Base-by-base conservation (phyloP, 2,329 filamentous ascomycete species). In the Aspergillus jensenii region DNA sequence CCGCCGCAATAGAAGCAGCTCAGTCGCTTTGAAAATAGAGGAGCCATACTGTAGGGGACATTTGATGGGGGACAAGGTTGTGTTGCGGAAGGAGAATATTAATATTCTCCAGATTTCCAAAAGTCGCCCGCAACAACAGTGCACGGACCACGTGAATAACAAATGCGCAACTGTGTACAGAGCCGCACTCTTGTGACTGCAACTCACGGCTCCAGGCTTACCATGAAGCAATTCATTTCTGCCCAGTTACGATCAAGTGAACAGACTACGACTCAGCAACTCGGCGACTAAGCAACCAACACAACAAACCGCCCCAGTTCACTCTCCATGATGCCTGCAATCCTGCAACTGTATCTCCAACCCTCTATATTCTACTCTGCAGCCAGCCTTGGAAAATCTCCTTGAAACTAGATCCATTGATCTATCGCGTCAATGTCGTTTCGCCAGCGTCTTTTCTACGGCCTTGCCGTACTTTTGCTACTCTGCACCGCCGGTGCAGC, bases 1-100 rank as follows among this genome's bases (percentile, higher is more conserved):
- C 82, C 81, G 66, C 90, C 89, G 75, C 93, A 96, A 75, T 93
- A 96, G 79, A 96, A 93, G 81, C 92, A 96, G 62, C 78, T 79
- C 65, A 93, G 74, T 64, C 76, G 74, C 67, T 74, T 77, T 45
- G 70, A 68, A 53, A 79, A 77, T 52, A 78, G 64, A 56, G 72
- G 63, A 45, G 73, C 74, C 77, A 79, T 80, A 47, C 65, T 69
- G 48, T 56, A 58, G 55, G 57, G 59, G 52, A 59, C 40, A 40
- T 46, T 55, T 43, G 48, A 44, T 47, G 58, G 31, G 19, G 31
- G 31, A 40, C 27, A 53, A 37, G 25, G 27, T 17, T 35, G 14
- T 27, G 15, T 54, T 8, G 66, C 62, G 60, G 62, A 65, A 64
- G 56, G 62, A 67, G 63, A 65, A 61, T 59, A 59, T 31, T 9